phyloP scores from a whole-genome alignment of 2,329 filamentous ascomycete genomes.

The Pyricularia sp. region DNA sequence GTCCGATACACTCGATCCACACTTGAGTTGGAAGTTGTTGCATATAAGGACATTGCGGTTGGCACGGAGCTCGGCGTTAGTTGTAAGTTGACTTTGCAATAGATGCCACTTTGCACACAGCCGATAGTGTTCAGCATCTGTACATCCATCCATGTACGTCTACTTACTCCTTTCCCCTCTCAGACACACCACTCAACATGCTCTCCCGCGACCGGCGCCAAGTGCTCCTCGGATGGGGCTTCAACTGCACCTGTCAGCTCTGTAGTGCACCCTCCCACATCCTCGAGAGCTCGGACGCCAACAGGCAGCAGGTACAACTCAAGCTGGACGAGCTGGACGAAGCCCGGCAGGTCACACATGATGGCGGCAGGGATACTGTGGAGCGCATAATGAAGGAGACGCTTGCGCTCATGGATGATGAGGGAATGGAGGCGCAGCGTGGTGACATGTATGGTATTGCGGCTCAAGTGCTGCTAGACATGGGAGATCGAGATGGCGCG shows the following conservation, averaged over 20 bases:
- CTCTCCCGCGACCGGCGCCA: constrained; percentile 11
- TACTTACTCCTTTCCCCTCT: background rate
- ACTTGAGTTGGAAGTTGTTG: constrained; percentile 14
- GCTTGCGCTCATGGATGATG: constrained; percentile 10
- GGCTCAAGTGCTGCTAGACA: constrained; percentile 13
- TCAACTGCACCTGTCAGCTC: constrained; percentile 14
- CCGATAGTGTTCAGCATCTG: too few relatives aligned
- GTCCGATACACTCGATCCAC: constrained; percentile 12
- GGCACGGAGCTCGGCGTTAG: constrained; percentile 15
- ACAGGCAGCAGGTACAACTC: constrained; percentile 12
- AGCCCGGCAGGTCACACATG: background rate
- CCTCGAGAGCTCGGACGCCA: constrained; percentile 11
- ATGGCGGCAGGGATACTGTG: background rate
- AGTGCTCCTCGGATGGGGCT: constrained; percentile 14
- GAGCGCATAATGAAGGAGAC: constrained; percentile 11
- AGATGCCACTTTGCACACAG: too few relatives aligned
- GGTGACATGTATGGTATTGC: constrained; percentile 14
- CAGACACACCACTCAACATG: constrained; percentile 15
- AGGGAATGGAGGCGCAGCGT: constrained; percentile 14
- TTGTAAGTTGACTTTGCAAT: constrained; percentile 10
- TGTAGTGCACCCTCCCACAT: constrained; percentile 9
- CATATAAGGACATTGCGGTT: constrained; percentile 11
- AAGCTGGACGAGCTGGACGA: constrained; percentile 11
- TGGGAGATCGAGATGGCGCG: constrained; percentile 9
- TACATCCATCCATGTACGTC: background rate